phyloP scores from a whole-genome alignment of 1,284 basidiomycete species.

The Ustilago vetiveriae region DNA sequence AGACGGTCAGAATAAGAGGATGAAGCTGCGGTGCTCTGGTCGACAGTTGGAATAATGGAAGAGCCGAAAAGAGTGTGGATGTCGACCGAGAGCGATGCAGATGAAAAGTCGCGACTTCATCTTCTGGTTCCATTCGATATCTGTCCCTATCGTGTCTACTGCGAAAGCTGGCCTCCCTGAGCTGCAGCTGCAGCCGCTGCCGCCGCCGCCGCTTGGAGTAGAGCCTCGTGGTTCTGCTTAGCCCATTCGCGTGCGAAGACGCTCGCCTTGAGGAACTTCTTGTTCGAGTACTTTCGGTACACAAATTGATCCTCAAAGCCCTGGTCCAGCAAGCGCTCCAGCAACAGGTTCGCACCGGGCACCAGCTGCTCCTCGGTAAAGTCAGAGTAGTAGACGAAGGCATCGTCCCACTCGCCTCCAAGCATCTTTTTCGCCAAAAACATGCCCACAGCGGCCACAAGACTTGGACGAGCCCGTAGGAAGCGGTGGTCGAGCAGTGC shows the following conservation, averaged over 20 bases:
- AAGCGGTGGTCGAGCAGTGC: constrained; percentile 93
- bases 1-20: background rate
- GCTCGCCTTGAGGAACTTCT: constrained; percentile 85
- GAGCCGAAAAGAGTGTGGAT: constrained; percentile 36
- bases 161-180: constrained; percentile 22
- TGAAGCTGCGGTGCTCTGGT: constrained; percentile 8
- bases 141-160: background rate
- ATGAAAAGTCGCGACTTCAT: background rate
- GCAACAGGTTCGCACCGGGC: constrained; percentile 81
- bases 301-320: constrained; percentile 87
- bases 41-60: constrained; percentile 32
- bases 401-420: constrained; percentile 72
- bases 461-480: constrained; percentile 89
- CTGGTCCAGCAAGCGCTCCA: constrained; percentile 83
- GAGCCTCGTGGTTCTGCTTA: constrained; percentile 52
- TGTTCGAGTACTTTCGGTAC: constrained; percentile 95
- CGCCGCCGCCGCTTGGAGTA: constrained; percentile 40
- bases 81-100: constrained; percentile 13
- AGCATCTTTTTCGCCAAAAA: constrained; percentile 69
- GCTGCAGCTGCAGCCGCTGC: constrained; percentile 42
- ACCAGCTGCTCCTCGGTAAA: constrained; percentile 89
- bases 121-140: background rate
- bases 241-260: constrained; percentile 71
- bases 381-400: constrained; percentile 92
- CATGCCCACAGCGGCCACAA: constrained; percentile 98